phyloP scores from a whole-genome alignment of 1,284 basidiomycete species.

The Ganoderma boninense region DNA sequence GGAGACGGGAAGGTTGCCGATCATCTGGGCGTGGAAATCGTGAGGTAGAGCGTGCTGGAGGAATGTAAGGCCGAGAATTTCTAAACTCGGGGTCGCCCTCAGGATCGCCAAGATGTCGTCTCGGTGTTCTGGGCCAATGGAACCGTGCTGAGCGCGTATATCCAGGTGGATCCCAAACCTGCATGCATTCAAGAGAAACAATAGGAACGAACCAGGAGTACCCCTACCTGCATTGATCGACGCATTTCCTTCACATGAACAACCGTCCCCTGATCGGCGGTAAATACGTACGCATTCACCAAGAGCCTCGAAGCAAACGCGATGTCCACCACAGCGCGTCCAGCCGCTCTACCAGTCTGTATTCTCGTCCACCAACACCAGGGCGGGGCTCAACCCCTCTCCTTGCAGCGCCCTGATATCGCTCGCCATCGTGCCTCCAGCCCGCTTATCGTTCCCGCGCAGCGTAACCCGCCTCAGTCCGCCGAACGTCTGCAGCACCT shows the following conservation, averaged over 20 bases:
- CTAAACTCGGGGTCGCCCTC: not conserved
- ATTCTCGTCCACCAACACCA: constrained; percentile 1
- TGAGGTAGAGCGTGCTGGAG: not conserved
- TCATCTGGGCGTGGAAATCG: not conserved
- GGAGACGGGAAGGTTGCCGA: not conserved
- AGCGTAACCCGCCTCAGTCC: not conserved
- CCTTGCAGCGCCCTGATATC: not conserved
- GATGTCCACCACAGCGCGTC: not conserved
- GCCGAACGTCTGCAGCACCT: not conserved
- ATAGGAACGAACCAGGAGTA: not conserved
- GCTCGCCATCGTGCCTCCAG: not conserved
- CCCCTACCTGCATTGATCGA: not conserved
- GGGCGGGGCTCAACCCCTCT: not conserved
- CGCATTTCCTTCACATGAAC: not conserved
- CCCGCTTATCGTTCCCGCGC: not conserved
- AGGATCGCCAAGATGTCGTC: not conserved
- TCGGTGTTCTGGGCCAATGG: not conserved
- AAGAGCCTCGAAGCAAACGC: not conserved
- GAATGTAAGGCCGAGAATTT: not conserved
- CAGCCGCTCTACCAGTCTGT: not conserved
- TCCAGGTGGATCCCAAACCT: not conserved
- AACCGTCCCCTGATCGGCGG: not conserved
- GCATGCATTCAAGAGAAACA: not conserved
- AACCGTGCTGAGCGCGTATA: not conserved
- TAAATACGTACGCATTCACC: not conserved